Evolutionary conservation across 208 protist species (phyloP).

Genomic region (Herpetomonas muscarum): DNA sequence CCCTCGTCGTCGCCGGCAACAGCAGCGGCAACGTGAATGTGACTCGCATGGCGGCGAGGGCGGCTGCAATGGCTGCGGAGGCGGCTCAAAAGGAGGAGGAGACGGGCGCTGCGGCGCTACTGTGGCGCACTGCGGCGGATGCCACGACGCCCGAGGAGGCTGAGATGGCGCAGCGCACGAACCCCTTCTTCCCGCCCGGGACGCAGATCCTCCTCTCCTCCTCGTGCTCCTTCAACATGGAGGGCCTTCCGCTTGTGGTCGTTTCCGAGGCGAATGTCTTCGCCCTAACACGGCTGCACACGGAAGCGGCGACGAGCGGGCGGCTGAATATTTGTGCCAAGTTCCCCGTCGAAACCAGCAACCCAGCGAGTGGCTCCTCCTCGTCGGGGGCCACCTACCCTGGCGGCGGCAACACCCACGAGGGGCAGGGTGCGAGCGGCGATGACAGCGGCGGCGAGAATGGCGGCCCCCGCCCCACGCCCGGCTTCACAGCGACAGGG

Average conservation of each 20-base stretch:
- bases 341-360: conserved; percentile 1
- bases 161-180: not conserved
- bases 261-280: conserved; percentile 29
- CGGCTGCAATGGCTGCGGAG: not conserved
- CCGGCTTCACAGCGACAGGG: conserved; percentile 34
- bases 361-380: not conserved
- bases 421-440: conserved; percentile 4
- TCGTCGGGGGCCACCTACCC: not conserved
- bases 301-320: conserved; percentile 12
- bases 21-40: conserved; percentile 51
- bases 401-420: conserved; percentile 7
- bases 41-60: conserved; percentile 10
- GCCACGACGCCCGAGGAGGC: not conserved
- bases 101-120: too few relatives aligned
- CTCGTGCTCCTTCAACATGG: conserved; percentile 39
- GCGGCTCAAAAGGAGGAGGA: too few relatives aligned
- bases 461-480: conserved; percentile 1
- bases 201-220: conserved; percentile 46
- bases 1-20: conserved; percentile 46
- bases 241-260: conserved; percentile 37
- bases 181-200: conserved; percentile 17
- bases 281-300: conserved; percentile 40
- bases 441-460: conserved; percentile 14
- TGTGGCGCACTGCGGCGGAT: too few relatives aligned
- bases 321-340: conserved; percentile 38